Conservation (phyloP, 371 early-diverging fungal genomes). For the Mucor racemosus region DNA sequence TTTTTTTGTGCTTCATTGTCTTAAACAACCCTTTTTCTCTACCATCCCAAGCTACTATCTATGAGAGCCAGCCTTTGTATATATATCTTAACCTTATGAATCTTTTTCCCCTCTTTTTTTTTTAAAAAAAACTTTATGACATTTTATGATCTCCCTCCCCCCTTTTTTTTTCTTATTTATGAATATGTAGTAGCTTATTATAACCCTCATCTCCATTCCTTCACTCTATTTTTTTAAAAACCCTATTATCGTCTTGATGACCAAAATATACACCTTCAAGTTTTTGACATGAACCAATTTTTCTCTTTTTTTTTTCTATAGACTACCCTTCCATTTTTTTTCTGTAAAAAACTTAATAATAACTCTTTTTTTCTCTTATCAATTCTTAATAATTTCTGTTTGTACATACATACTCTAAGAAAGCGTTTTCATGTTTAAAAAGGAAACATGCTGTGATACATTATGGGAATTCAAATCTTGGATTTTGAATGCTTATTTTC, state of each 20-base stretch:
- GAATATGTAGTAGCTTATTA: constrained; percentile 21
- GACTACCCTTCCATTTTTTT: neutral
- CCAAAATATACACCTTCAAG: neutral
- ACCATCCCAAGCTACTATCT: constrained; percentile 13
- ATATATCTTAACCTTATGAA: constrained; percentile 4
- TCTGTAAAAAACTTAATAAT: neutral
- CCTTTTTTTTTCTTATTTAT: constrained; percentile 1
- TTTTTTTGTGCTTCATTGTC: constrained; percentile 8
- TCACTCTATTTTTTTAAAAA: constrained; percentile 4
- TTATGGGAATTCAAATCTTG: neutral
- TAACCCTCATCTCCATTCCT: constrained; percentile 25
- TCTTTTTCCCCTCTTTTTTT: neutral
- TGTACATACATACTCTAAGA: neutral
- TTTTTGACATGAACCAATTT: constrained; percentile 17
- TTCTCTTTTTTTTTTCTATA: constrained; percentile 6
- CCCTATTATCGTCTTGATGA: constrained; percentile 14
- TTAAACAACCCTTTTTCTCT: neutral
- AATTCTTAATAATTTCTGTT: no score
- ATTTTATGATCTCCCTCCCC: neutral
- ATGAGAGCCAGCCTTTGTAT: constrained; percentile 11
- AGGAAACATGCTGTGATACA: constrained; percentile 13
- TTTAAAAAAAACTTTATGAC: neutral
- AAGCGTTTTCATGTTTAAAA: neutral
- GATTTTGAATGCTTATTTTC: neutral
- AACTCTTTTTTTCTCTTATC: neutral